These are phyloP conservation scores for Malassezia nana DNA, from an alignment of 1,284 basidiomycete species.

Conservation along the genomic window DNA sequence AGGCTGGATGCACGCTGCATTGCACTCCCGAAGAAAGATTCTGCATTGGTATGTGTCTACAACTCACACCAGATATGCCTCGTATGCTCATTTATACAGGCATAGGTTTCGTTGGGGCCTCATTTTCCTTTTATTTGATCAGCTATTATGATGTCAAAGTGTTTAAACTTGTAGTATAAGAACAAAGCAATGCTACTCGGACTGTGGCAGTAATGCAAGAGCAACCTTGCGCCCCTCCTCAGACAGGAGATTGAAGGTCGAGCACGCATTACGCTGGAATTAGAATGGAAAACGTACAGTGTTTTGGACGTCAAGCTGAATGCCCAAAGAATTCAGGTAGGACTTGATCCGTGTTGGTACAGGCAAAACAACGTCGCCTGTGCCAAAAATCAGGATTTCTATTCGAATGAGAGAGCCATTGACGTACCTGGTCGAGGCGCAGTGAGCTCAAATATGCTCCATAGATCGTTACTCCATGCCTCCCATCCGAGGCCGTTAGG, in stretches of 20 bases:
- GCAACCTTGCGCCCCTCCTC: slow-evolving; percentile 84
- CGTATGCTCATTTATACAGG: slow-evolving; percentile 11
- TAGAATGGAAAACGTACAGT: slow-evolving; percentile 57
- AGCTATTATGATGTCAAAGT: slow-evolving; percentile 6
- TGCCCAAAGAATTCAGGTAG: slow-evolving; percentile 65
- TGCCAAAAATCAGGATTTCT: slow-evolving; percentile 84
- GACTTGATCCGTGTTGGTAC: slow-evolving; percentile 61
- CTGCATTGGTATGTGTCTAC: slow-evolving; percentile 1
- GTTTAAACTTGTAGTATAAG: slow-evolving; percentile 3
- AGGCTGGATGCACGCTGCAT: neutral
- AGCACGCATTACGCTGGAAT: slow-evolving; percentile 70
- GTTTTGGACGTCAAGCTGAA: slow-evolving; percentile 82
- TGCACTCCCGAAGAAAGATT: neutral
- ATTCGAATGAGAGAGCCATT: neutral
- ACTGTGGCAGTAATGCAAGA: slow-evolving; percentile 68
- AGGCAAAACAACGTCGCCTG: slow-evolving; percentile 62
- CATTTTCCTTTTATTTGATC: slow-evolving; percentile 1
- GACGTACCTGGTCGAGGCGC: slow-evolving; percentile 72
- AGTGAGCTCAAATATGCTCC: slow-evolving; percentile 68
- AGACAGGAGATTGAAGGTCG: slow-evolving; percentile 78
- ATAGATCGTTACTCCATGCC: slow-evolving; percentile 63
- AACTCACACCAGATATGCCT: neutral
- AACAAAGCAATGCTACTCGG: neutral
- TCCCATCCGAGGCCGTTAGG: slow-evolving; percentile 47
- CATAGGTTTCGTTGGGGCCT: slow-evolving; percentile 7